Evolutionary conservation across 192 early-diverging fungal species (phyloP), one percentile per base, ranked within the genome.

Genomic region (Backusella tarrabulga): DNA sequence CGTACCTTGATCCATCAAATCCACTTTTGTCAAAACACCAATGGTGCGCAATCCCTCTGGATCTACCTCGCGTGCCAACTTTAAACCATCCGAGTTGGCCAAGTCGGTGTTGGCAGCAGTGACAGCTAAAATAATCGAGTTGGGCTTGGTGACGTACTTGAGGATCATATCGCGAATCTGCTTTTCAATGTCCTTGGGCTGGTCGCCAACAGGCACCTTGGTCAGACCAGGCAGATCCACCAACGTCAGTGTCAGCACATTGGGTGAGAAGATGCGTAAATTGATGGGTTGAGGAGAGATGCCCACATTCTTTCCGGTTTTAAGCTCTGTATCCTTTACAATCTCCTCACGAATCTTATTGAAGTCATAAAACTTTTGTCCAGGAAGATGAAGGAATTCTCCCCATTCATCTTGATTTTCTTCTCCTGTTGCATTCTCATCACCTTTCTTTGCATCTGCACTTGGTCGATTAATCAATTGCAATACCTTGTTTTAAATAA

Each of bases 221-320:
- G 98, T 99, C 81, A 99, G 84, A 23, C 98, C 98, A n/a, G 98
- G 98, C 81, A 99, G 87, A 80, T 99, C 98, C 52, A 99, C 94
- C 77, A 99, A 85, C 6, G 98, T 99, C 35, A 99, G 88, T 0
- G 97, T 99, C 68, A 99, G 84, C n/a, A 99, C 98, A 74, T 99
- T 94, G 72, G 98, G 98, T 40, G 98, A 99, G 86, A 92, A 99
- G 74, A 99, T 91, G 42, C 97, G 93, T 52, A 99, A 87, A 80
- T 98, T 99, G 87, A 99, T 99, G 29, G 98, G 98, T 26, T 94
- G 85, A 8, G 96, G 91, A 19, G 97, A 98, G 40, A 99, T 95
- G 36, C 96, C 93, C 52, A 90, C 84, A 79, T 94, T 94, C 81
- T 91, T 90, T 63, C 93, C 93, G 0, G 94, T 94, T 85, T 95